A percentile compares a stretch with the other conserved stretches of the same genome.
Evolutionary conservation across 2,329 filamentous ascomycete genomes (phyloP).

Genomic region (Penicillium sp.): DNA sequence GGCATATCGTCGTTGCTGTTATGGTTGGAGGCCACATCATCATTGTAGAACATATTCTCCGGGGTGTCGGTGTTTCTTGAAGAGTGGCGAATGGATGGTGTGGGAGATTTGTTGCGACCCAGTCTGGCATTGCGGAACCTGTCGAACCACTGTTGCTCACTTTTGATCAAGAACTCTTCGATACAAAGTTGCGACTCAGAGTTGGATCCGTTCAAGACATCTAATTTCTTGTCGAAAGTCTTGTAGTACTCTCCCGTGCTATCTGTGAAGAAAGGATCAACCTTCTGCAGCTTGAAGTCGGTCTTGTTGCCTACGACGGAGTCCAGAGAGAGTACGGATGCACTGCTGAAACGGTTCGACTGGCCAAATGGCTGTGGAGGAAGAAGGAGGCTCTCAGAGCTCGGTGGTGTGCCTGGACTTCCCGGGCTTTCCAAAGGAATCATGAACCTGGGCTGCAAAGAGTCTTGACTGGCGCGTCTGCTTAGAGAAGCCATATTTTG

Average conservation of each 20-base stretch:
- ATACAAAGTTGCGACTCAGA: constrained; percentile 61
- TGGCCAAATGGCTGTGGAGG: constrained; percentile 29
- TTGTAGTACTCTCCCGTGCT: constrained; percentile 60
- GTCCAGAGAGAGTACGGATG: constrained; percentile 55
- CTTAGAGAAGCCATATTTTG: constrained; percentile 6
- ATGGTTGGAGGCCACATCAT: constrained; percentile 30
- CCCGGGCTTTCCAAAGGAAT: constrained; percentile 25
- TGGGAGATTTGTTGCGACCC: constrained; percentile 47
- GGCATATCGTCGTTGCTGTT: constrained; percentile 35
- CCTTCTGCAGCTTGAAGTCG: constrained; percentile 62
- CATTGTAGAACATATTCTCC: constrained; percentile 42
- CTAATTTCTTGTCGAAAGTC: constrained; percentile 57
- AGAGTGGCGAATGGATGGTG: constrained; percentile 33
- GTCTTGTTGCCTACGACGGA: constrained; percentile 60
- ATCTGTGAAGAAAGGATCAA: constrained; percentile 67
- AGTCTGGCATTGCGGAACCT: constrained; percentile 58
- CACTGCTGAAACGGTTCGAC: constrained; percentile 39
- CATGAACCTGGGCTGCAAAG: constrained; percentile 17
- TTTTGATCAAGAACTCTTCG: constrained; percentile 63
- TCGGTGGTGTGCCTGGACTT: constrained; percentile 29
- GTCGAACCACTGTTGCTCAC: constrained; percentile 66
- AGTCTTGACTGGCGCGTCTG: constrained; percentile 24
- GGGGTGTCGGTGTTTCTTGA: constrained; percentile 35
- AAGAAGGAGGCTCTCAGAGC: constrained; percentile 31
- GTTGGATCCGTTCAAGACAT: constrained; percentile 54